phyloP scores from a whole-genome alignment of 2,329 filamentous ascomycete species.

The Trichoderma koningii region DNA sequence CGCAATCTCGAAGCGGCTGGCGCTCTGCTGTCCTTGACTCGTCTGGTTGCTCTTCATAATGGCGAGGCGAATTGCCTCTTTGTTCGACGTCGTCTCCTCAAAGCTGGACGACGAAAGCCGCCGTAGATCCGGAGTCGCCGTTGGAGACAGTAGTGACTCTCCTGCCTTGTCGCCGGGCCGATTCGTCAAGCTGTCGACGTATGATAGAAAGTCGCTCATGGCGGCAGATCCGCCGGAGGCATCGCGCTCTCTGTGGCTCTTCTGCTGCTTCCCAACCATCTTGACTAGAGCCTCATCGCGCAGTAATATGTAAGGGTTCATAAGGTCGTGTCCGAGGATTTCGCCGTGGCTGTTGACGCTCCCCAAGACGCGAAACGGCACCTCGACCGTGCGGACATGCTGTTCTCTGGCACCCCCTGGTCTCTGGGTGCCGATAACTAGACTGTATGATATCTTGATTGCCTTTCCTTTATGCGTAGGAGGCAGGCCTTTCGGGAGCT shows the following conservation, averaged over 20 bases:
- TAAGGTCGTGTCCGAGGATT: constrained; percentile 88
- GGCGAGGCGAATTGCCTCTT: constrained; percentile 87
- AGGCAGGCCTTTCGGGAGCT: constrained; percentile 82
- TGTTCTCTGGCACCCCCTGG: constrained; percentile 76
- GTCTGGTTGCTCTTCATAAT: constrained; percentile 80
- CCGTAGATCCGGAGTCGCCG: constrained; percentile 58
- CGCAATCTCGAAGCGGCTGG: constrained; percentile 94
- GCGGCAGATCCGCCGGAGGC: constrained; percentile 42
- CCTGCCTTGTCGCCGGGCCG: constrained; percentile 56
- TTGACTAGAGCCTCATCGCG: constrained; percentile 76
- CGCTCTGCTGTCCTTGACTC: constrained; percentile 69
- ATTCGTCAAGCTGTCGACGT: constrained; percentile 73
- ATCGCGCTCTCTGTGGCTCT: constrained; percentile 33
- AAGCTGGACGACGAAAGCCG: constrained; percentile 50
- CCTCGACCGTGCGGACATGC: constrained; percentile 84
- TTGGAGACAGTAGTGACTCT: constrained; percentile 70
- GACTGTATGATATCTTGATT: constrained; percentile 89
- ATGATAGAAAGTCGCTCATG: constrained; percentile 70
- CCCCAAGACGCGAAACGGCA: constrained; percentile 90
- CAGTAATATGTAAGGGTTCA: constrained; percentile 88
- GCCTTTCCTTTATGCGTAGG: constrained; percentile 88
- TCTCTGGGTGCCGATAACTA: constrained; percentile 89
- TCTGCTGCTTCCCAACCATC: constrained; percentile 39
- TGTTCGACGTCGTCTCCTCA: constrained; percentile 64
- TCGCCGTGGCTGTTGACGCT: constrained; percentile 89